Base-by-base conservation (phyloP, 164 flowering plant species). In the Buxus sempervirens region DNA sequence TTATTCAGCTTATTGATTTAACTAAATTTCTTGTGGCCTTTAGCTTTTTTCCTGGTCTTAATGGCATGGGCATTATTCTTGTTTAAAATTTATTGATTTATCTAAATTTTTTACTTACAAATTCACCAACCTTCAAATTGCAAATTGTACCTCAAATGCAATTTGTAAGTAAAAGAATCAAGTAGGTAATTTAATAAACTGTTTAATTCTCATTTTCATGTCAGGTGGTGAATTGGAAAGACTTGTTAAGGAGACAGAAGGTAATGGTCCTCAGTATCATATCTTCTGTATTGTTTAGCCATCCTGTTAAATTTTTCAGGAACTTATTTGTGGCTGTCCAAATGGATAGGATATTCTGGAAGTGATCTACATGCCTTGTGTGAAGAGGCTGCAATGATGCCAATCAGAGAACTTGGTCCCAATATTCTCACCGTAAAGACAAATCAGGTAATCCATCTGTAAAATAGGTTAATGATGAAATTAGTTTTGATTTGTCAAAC, bases 321-420 rank as follows among this genome's bases (percentile, higher is more conserved):
- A 60, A 27, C 48, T 27, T 41, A 54, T 20, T 0, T 62, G 56
- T 14, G 27, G 18, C 51, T 64, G 4, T 69, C 48, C 53, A 25
- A 66, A 71, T 62, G 51, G 58, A 32, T 53, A 96, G 99, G 99
- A 61, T 96, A 96, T 80, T 93, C 99, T 65, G 99, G 99, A 61
- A 96, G 99, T 64, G 99, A 96, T 80, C 76, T 96, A 48, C 93
- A 91, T 82, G 99, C 98, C 25, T 80, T 93, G 77, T 96, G 99
- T 75, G 97, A 90, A 83, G 98, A 91, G 81, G 97, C 98, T 73
- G 98, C 98, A 7, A 88, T 91, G 98, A 89, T 90, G 93, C 98
- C 98, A 63, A 93, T 96, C 49, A 85, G 99, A 76, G 99, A 96
- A 80, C 96, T 93, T 51, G 99, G 99, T 74, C 54, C 87, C 59